These are phyloP conservation scores for Didymella segeticola DNA, from an alignment of 2,329 filamentous ascomycete species.

Conservation along the genomic window DNA sequence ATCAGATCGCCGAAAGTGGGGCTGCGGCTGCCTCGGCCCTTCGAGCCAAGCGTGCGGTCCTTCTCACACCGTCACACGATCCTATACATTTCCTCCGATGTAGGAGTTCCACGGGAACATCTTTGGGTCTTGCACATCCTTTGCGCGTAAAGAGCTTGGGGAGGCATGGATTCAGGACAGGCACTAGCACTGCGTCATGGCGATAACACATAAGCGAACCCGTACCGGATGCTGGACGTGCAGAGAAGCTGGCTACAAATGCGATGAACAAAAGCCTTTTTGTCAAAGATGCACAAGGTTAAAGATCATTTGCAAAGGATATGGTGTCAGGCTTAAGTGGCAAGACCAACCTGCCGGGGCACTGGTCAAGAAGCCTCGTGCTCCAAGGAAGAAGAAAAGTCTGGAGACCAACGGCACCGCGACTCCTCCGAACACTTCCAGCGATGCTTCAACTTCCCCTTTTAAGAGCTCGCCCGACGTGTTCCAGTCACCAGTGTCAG, in stretches of 20 bases:
- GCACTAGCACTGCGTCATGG: slow-evolving; percentile 4
- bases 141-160: background rate
- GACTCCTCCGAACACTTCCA: slow-evolving; percentile 26
- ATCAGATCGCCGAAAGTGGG: slow-evolving; percentile 4
- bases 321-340: slow-evolving; percentile 41
- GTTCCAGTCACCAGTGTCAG: slow-evolving; percentile 18
- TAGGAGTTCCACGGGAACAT: no score
- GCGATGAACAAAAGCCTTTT: slow-evolving; percentile 40
- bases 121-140: no score
- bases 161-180: slow-evolving; percentile 3
- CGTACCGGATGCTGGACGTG: slow-evolving; percentile 44
- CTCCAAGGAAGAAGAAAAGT: slow-evolving; percentile 23
- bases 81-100: no score
- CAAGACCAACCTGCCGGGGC: slow-evolving; percentile 24
- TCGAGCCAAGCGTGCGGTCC: background rate
- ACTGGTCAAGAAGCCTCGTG: slow-evolving; percentile 23
- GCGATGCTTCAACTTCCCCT: slow-evolving; percentile 21
- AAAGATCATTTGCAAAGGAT: slow-evolving; percentile 41
- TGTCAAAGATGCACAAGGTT: slow-evolving; percentile 37
- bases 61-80: background rate
- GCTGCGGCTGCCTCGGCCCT: slow-evolving; percentile 12
- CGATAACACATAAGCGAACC: slow-evolving; percentile 37
- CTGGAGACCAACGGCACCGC: slow-evolving; percentile 1
- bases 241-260: slow-evolving; percentile 43
- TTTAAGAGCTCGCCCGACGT: slow-evolving; percentile 1